Conservation (phyloP, 306 rosid genomes). For the Datisca glomerata region DNA sequence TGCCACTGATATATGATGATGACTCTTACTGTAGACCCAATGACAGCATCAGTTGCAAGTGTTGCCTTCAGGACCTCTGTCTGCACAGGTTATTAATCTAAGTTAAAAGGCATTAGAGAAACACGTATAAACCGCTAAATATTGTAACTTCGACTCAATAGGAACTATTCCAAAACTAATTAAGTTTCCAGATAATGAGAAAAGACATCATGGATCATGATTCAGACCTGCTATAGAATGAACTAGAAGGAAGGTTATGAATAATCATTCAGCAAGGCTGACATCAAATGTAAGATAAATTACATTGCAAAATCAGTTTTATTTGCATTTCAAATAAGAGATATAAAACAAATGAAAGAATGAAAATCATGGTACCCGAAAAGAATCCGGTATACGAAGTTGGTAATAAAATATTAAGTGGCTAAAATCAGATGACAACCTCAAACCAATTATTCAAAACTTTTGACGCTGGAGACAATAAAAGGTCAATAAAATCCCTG, state of each 20-base stretch:
- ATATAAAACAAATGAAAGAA: too few species aligned
- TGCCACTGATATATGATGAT: constrained; percentile 2
- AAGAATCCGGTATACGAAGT: not conserved
- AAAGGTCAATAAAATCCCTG: constrained; percentile 86
- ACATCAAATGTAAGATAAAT: too few species aligned
- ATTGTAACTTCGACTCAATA: too few species aligned
- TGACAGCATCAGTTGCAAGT: constrained; percentile 86
- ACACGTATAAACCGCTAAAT: too few species aligned
- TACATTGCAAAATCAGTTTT: too few species aligned
- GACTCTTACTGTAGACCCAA: constrained; percentile 67
- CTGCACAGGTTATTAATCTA: constrained; percentile 34
- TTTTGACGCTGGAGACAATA: constrained; percentile 80
- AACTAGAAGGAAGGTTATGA: too few species aligned
- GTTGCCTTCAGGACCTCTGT: constrained; percentile 83
- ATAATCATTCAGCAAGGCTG: too few species aligned
- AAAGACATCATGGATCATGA: not conserved
- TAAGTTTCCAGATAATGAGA: not conserved
- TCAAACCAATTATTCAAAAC: constrained; percentile 94
- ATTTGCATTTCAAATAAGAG: too few species aligned
- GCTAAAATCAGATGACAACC: constrained; percentile 31
- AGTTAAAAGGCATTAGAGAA: too few species aligned
- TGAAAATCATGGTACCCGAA: too few species aligned
- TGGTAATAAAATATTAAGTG: constrained; percentile 5
- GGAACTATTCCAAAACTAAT: not conserved
- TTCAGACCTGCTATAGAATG: not conserved